A percentile compares a stretch with the other conserved stretches of the same genome.
phyloP scores from a whole-genome alignment of 768 basidiomycete genomes.

The Boletus edulis region DNA sequence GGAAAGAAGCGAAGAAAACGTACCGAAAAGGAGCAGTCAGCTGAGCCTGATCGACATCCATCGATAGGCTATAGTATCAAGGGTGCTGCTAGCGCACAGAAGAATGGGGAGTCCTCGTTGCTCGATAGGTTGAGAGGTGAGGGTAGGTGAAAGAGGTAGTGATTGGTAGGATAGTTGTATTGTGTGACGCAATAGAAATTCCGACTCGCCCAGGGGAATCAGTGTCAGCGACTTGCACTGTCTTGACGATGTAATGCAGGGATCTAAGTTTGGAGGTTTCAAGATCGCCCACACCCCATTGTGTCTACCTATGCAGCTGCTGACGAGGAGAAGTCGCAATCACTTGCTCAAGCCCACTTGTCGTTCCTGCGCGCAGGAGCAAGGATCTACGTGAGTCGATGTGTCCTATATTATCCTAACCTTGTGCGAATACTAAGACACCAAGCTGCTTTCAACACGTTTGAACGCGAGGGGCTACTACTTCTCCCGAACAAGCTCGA shows the following conservation, averaged over 20 bases:
- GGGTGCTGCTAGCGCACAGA: conserved; percentile 44
- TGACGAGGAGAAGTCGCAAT: conserved; percentile 43
- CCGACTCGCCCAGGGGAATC: neutral
- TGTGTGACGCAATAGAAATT: conserved; percentile 11
- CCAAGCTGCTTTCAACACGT: conserved; percentile 58
- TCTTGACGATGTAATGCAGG: conserved; percentile 38
- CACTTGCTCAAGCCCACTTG: conserved; percentile 56
- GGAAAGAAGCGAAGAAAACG: conserved; percentile 22
- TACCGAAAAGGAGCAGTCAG: conserved; percentile 18
- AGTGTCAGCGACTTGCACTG: neutral
- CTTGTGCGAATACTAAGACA: conserved; percentile 43
- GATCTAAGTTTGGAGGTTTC: conserved; percentile 53
- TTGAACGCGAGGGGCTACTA: conserved; percentile 49
- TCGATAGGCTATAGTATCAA: conserved; percentile 51
- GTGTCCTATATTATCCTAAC: neutral
- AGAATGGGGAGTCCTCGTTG: conserved; percentile 28
- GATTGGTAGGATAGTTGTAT: conserved; percentile 20
- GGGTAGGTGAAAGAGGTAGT: conserved; percentile 28
- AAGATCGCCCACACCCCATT: conserved; percentile 53
- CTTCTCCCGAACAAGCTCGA: conserved; percentile 36
- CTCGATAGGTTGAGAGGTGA: conserved; percentile 35
- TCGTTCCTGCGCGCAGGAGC: conserved; percentile 66
- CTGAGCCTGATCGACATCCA: conserved; percentile 34
- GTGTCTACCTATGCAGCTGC: conserved; percentile 46
- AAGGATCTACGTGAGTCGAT: conserved; percentile 53